Percentiles rank a stretch among this genome's conserved stretches.
Conservation (phyloP, 73 alveolate species). For the Paraurostyla sp. region DNA sequence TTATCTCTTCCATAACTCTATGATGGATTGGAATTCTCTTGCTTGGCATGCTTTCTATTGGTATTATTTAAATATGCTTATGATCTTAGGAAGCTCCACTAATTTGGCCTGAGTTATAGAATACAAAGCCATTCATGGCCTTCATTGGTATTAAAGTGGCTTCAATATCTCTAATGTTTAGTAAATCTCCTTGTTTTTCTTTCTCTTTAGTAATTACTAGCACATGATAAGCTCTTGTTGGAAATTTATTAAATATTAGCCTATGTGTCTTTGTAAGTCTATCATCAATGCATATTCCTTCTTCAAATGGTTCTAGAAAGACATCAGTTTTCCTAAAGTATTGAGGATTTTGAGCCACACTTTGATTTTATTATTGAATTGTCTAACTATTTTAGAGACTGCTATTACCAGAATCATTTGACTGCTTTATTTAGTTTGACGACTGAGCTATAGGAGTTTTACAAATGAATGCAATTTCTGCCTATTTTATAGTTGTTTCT, state of each 20-base stretch:
- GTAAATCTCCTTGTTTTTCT: constrained; percentile 20
- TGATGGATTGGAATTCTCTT: constrained; percentile 35
- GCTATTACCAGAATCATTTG: not conserved
- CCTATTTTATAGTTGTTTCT: not conserved
- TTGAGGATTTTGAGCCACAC: not conserved
- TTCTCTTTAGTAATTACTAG: constrained; percentile 50
- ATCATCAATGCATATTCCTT: constrained; percentile 58
- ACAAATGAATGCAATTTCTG: constrained; percentile 14
- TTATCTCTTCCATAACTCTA: constrained; percentile 15
- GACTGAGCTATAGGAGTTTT: not conserved
- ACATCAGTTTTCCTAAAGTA: constrained; percentile 47
- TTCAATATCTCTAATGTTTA: constrained; percentile 45
- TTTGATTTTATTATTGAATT: not conserved
- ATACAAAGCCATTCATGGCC: constrained; percentile 40
- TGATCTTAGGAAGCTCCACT: constrained; percentile 59
- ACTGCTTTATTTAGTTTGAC: not conserved
- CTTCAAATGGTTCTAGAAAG: constrained; percentile 62
- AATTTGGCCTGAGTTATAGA: constrained; percentile 48
- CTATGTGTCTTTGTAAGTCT: constrained; percentile 42
- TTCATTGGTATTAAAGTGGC: constrained; percentile 47
- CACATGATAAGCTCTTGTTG: constrained; percentile 42
- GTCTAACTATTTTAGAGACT: not conserved
- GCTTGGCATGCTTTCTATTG: not conserved
- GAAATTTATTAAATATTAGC: constrained; percentile 47
- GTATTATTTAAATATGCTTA: constrained; percentile 48